A percentile compares a stretch with the other conserved stretches of the same genome.
Evolutionary conservation across 192 early-diverging fungal species (phyloP).

Genomic region (Backusella psychrophila): DNA sequence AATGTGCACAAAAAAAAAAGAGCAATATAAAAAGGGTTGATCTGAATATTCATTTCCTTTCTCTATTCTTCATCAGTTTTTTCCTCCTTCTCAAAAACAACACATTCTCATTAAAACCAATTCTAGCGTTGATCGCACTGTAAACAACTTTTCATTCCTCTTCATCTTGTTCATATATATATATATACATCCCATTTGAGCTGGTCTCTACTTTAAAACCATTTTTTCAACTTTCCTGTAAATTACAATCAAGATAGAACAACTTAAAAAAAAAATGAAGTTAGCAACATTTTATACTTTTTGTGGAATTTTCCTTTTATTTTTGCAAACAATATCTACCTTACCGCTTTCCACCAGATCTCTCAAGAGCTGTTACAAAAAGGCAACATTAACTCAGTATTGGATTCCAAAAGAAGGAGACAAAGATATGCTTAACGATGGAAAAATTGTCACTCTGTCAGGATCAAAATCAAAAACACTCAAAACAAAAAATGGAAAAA

Average conservation of each 20-base stretch:
- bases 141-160: neutral
- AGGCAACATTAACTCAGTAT: constrained; percentile 31
- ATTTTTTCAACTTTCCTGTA: neutral
- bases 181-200: neutral
- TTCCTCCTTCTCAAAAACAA: neutral
- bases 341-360: neutral
- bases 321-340: neutral
- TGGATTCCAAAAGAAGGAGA: constrained; percentile 42
- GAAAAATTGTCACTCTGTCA: constrained; percentile 18
- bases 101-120: neutral
- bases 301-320: neutral
- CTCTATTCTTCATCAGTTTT: neutral
- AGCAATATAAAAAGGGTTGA: neutral
- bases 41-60: neutral
- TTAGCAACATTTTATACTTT: neutral
- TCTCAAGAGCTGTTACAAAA: constrained; percentile 2
- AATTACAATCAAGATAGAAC: neutral
- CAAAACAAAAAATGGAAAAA: constrained; percentile 22
- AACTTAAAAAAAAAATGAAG: neutral
- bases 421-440: constrained; percentile 38
- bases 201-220: neutral
- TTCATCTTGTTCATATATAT: neutral
- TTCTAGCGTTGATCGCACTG: neutral
- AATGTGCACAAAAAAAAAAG: neutral
- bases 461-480: constrained; percentile 20